Percentiles rank a stretch among this genome's conserved stretches.
Conservation (phyloP, 352 stramenopile genomes). For the Phytopythium cucurbitacearum region DNA sequence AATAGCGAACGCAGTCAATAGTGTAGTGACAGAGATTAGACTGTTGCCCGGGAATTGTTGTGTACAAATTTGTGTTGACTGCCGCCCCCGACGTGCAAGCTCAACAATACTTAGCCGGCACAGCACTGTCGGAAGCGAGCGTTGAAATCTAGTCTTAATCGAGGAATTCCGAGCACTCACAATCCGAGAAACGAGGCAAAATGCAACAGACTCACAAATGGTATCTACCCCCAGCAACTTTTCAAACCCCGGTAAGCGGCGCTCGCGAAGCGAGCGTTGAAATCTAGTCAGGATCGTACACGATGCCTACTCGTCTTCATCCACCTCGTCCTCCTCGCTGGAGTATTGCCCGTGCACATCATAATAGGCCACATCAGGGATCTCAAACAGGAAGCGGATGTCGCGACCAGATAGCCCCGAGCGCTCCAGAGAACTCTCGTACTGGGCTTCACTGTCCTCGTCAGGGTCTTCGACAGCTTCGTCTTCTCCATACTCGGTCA, state of each 20-base stretch:
- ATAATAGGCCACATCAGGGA: constrained; percentile 69
- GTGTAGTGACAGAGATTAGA: too few relatives aligned
- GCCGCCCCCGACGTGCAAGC: too few relatives aligned
- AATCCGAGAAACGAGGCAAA: too few relatives aligned
- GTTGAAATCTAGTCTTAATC: too few relatives aligned
- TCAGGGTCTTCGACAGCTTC: constrained; percentile 33
- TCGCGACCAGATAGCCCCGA: constrained; percentile 46
- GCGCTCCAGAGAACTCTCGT: constrained; percentile 11
- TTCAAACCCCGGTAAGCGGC: not conserved
- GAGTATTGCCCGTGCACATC: constrained; percentile 74
- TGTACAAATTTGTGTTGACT: too few relatives aligned
- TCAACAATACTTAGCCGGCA: too few relatives aligned
- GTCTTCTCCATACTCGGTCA: constrained; percentile 22
- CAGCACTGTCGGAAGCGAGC: too few relatives aligned
- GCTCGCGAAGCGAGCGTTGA: too few relatives aligned
- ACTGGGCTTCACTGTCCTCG: constrained; percentile 18
- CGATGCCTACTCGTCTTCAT: constrained; percentile 29
- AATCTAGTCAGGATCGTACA: not conserved
- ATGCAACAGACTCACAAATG: too few relatives aligned
- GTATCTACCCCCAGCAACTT: not conserved
- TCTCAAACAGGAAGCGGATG: constrained; percentile 66
- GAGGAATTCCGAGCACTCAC: too few relatives aligned
- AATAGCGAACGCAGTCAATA: too few relatives aligned
- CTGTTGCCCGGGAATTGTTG: too few relatives aligned
- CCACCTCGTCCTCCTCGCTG: constrained; percentile 66